Percentiles rank a stretch among this genome's conserved stretches.
phyloP scores from a whole-genome alignment of 1,284 basidiomycete species.

The Naganishia liquefaciens region DNA sequence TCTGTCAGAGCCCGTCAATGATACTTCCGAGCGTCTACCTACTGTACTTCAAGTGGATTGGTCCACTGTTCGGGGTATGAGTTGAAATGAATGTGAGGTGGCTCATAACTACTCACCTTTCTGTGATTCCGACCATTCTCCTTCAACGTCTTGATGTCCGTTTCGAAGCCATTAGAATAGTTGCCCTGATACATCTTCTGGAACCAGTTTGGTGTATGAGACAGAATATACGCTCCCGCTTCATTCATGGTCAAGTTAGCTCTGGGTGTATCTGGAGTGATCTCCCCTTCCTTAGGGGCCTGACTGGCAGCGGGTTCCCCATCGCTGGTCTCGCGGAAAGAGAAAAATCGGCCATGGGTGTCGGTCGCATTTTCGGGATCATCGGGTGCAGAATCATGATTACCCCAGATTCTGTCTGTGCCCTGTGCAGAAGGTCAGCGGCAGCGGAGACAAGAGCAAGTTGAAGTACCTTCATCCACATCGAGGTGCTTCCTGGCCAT shows the following conservation, averaged over 20 bases:
- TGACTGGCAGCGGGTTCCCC: slow-evolving; percentile 39
- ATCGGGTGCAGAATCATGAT: slow-evolving; percentile 60
- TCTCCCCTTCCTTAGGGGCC: slow-evolving; percentile 42
- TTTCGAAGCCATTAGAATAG: slow-evolving; percentile 92
- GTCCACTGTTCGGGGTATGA: slow-evolving; percentile 70
- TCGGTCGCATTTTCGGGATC: slow-evolving; percentile 66
- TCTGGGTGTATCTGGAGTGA: slow-evolving; percentile 50
- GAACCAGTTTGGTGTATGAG: slow-evolving; percentile 80
- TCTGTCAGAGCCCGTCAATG: too few relatives aligned
- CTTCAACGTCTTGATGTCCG: slow-evolving; percentile 65
- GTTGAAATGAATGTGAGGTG: slow-evolving; percentile 42
- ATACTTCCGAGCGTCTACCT: slow-evolving; percentile 34
- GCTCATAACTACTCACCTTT: slow-evolving; percentile 40
- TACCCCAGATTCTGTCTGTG: slow-evolving; percentile 88
- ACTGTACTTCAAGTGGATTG: slow-evolving; percentile 91
- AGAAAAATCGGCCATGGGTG: slow-evolving; percentile 78
- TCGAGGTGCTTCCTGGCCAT: slow-evolving; percentile 91
- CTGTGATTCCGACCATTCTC: slow-evolving; percentile 67
- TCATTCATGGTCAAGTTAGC: slow-evolving; percentile 79
- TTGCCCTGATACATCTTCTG: slow-evolving; percentile 87
- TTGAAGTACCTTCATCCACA: slow-evolving; percentile 78
- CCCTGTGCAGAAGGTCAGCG: slow-evolving; percentile 59
- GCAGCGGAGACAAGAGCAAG: not conserved
- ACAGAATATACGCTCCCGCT: slow-evolving; percentile 76
- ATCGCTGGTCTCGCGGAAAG: slow-evolving; percentile 62